A percentile compares a stretch with the other conserved stretches of the same genome.
phyloP scores from a whole-genome alignment of 306 rosid genomes.

The Hylodesmum podocarpum region DNA sequence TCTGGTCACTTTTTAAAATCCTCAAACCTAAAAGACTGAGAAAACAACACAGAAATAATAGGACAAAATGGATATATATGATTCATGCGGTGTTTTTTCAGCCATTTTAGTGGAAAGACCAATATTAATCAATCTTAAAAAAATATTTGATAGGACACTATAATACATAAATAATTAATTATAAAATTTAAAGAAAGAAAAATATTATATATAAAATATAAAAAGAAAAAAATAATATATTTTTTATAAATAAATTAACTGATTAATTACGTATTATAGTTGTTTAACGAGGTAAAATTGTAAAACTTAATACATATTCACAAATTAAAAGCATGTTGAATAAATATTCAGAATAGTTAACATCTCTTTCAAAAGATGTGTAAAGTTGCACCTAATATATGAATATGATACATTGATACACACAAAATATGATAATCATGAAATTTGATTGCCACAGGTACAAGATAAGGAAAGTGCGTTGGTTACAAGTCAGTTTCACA shows the following conservation, averaged over 20 bases:
- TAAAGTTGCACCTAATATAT: slow-evolving; percentile 17
- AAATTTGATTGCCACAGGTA: slow-evolving; percentile 23
- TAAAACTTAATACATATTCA: background rate
- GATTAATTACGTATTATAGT: no score
- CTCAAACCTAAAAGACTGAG: background rate
- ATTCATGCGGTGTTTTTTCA: background rate
- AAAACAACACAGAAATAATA: background rate
- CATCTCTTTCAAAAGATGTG: slow-evolving; percentile 1
- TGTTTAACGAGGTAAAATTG: no score
- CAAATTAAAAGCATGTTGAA: background rate
- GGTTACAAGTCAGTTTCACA: slow-evolving; percentile 40
- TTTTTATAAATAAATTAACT: no score
- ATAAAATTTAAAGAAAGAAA: no score
- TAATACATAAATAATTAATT: no score
- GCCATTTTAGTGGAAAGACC: background rate
- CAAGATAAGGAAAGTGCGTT: slow-evolving; percentile 28
- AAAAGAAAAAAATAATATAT: no score
- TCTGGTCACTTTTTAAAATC: background rate
- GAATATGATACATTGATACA: background rate
- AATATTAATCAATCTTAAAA: no score
- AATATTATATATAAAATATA: no score
- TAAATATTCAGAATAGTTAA: background rate
- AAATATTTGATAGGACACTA: no score
- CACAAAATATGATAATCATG: no score
- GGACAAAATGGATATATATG: background rate